Evolutionary conservation across 306 rosid genomes (phyloP).

Genomic region (Macrotyloma uniflorum): DNA sequence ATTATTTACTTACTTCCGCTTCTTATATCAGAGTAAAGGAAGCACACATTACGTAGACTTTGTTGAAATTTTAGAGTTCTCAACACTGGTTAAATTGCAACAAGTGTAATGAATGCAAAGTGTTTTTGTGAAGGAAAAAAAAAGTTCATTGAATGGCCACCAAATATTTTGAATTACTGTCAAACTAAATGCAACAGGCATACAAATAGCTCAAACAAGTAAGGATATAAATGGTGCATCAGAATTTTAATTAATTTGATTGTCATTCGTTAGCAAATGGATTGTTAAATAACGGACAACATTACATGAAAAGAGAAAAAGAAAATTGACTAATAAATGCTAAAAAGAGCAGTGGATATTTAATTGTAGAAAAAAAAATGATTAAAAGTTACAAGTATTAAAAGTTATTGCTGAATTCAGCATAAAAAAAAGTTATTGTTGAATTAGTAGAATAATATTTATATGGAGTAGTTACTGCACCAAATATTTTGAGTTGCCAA

Average conservation of each 20-base stretch:
- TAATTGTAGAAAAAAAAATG: background rate
- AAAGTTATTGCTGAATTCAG: background rate
- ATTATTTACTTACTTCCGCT: too few species aligned
- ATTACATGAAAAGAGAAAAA: background rate
- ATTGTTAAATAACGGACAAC: background rate
- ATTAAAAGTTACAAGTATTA: too few species aligned
- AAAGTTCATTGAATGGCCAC: background rate
- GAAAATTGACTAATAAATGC: background rate
- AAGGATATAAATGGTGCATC: background rate
- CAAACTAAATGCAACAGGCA: background rate
- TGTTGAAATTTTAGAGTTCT: background rate
- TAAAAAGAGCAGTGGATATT: background rate
- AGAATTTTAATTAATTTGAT: background rate
- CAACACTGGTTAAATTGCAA: background rate
- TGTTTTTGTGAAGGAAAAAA: background rate
- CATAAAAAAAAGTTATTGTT: background rate
- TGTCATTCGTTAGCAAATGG: background rate
- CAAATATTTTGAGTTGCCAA: too few species aligned
- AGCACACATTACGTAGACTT: background rate
- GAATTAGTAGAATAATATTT: background rate
- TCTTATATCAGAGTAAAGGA: too few species aligned
- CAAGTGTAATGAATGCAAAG: background rate
- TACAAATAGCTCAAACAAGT: background rate
- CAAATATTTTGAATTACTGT: background rate
- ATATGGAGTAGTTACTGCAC: too few species aligned